phyloP scores from a whole-genome alignment of 331 rosid species.

The Dryas integrifolia region DNA sequence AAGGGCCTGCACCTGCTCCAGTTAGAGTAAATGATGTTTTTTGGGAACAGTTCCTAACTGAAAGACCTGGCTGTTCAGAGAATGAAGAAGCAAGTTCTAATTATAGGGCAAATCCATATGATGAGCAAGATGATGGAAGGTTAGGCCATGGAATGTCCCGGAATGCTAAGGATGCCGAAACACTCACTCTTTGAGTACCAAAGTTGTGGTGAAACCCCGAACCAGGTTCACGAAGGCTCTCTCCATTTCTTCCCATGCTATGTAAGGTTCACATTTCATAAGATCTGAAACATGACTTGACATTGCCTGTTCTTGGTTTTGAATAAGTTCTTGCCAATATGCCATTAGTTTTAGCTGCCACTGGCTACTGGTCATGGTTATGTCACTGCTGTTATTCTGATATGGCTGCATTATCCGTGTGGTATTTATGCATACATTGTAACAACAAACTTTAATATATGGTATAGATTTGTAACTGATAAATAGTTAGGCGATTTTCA shows the following conservation, averaged over 20 bases:
- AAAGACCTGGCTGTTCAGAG: constrained; percentile 89
- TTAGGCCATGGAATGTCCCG: constrained; percentile 54
- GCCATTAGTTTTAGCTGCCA: not conserved
- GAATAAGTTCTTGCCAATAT: constrained; percentile 16
- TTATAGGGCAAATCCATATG: constrained; percentile 49
- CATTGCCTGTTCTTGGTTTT: constrained; percentile 17
- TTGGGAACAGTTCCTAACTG: constrained; percentile 98
- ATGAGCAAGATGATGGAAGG: constrained; percentile 65
- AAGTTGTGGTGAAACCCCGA: not conserved
- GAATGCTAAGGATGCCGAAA: constrained; percentile 46
- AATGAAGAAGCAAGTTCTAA: constrained; percentile 92
- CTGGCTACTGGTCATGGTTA: not conserved
- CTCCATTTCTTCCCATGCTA: not conserved
- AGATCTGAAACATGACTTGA: not conserved
- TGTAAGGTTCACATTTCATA: not conserved
- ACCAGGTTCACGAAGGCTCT: not conserved
- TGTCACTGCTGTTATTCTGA: not conserved
- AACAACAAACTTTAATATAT: not conserved
- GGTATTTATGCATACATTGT: not conserved
- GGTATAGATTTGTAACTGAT: not conserved
- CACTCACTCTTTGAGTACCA: constrained; percentile 51
- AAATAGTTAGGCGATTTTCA: not conserved
- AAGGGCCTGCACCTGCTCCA: constrained; percentile 49
- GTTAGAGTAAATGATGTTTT: constrained; percentile 76
- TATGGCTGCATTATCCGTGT: not conserved